Evolutionary conservation across 1,139 yeast genomes (phyloP).

Genomic region (Casaregolazyma suthepensis): DNA sequence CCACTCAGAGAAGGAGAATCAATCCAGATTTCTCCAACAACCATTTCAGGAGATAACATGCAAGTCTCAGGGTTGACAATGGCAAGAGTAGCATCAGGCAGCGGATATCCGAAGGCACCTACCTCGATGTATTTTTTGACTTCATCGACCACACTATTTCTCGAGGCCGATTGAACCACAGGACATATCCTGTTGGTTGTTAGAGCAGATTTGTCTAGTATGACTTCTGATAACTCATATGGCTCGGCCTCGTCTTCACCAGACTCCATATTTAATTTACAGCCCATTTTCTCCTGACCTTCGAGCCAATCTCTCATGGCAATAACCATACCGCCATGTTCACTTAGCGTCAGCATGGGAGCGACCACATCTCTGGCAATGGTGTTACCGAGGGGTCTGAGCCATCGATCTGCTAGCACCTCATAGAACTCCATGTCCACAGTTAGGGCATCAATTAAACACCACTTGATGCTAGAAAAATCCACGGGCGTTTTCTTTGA

Average conservation of each 20-base stretch:
- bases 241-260: constrained; percentile 37
- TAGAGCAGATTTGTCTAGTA: constrained; percentile 74
- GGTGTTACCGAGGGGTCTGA: constrained; percentile 81
- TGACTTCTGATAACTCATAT: constrained; percentile 55
- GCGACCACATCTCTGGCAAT: constrained; percentile 74
- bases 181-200: constrained; percentile 73
- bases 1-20: constrained; percentile 85
- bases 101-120: constrained; percentile 89
- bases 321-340: constrained; percentile 94
- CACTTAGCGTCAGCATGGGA: constrained; percentile 83
- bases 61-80: constrained; percentile 90
- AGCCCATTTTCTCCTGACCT: constrained; percentile 54
- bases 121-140: constrained; percentile 53
- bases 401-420: constrained; percentile 84
- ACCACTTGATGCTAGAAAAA: constrained; percentile 78
- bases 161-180: constrained; percentile 50
- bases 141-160: constrained; percentile 36
- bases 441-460: constrained; percentile 82
- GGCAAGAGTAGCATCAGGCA: constrained; percentile 91
- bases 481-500: constrained; percentile 76
- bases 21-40: constrained; percentile 97
- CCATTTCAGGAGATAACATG: constrained; percentile 57
- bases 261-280: constrained; percentile 18
- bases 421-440: constrained; percentile 94
- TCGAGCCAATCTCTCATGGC: constrained; percentile 83